Base-by-base conservation (phyloP, 805 yeast species). In the Lachancea lanzarotensis region DNA sequence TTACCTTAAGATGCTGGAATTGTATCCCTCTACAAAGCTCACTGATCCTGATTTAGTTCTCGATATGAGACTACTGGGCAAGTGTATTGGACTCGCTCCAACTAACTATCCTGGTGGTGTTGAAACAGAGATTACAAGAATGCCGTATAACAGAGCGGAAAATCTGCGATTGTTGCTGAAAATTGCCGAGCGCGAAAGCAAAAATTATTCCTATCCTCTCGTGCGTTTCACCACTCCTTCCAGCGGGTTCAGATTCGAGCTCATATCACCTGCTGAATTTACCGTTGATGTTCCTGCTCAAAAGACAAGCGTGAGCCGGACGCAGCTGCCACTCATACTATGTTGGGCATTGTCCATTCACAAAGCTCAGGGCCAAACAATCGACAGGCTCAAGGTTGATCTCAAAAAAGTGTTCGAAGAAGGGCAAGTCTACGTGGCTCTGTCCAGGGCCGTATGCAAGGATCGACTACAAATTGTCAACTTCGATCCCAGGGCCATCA, bases 311-410 rank as follows among this genome's bases (percentile, higher is more conserved):
- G 43, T 72, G 8, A 60, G 60, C 7, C 70, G 90, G 56, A 58
- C 51, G 0, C 95, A 85, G 57, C 52, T 84, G 2, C 95, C 95
- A 1, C 66, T 85, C 26, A 68, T 83, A 45, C 65, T 85, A 31
- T 80, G 93, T 19, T 85, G 93, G 93, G 89, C 95, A 0, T 62
- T 85, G 52, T 85, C 93, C 0, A 85, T 85, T 41, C 95, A 85
- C 58, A 85, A 85, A 59, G 78, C 93, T 0, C 95, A 85, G 60
- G 95, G 95, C 2, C 95, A 85, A 65, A 84, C 95, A 0, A 72
- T 85, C 37, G 79, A 76, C 35, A 63, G 86, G 49, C 80, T 85
- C 2, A 78, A 76, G 50, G 87, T 85, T 11, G 90, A 85, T 55
- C 62, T 85, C 39, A 69, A 74, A 20, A 75, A 71, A 50, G 75